phyloP scores from a whole-genome alignment of 129 eudicot genomes.

The Erigeron canadensis region DNA sequence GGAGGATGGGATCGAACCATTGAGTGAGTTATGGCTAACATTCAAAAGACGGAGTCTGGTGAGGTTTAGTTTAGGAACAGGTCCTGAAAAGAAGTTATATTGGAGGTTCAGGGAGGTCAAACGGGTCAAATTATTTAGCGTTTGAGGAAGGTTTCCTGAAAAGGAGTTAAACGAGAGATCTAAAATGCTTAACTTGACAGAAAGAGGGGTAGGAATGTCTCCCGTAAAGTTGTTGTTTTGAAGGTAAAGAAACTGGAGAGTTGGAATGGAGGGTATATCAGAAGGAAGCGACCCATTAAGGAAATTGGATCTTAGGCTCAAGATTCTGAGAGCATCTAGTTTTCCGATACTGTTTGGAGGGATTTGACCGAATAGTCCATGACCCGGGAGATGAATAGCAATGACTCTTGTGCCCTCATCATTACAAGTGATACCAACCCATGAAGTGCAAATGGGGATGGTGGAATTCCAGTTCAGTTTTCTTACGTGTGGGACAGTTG shows the following conservation, averaged over 20 bases:
- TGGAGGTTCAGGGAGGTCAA: constrained; percentile 59
- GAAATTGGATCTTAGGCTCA: constrained; percentile 74
- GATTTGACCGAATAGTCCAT: constrained; percentile 76
- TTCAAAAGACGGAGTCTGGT: constrained; percentile 57
- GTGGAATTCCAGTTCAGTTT: constrained; percentile 74
- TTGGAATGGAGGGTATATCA: constrained; percentile 66
- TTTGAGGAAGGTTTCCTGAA: constrained; percentile 51
- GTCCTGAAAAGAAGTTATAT: constrained; percentile 64
- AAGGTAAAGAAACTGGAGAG: constrained; percentile 65
- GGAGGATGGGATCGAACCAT: constrained; percentile 67
- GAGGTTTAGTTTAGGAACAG: constrained; percentile 51
- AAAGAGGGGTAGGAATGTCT: constrained; percentile 39
- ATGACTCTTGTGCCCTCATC: constrained; percentile 56
- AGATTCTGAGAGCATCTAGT: constrained; percentile 58
- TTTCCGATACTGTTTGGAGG: constrained; percentile 64
- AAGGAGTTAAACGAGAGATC: constrained; percentile 80
- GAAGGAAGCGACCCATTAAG: constrained; percentile 69
- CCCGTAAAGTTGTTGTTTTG: constrained; percentile 76
- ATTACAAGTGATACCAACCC: constrained; percentile 82
- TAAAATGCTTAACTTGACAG: constrained; percentile 50
- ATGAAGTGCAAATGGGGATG: constrained; percentile 56
- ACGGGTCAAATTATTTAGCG: constrained; percentile 43
- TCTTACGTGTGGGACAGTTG: constrained; percentile 65
- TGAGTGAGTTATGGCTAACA: constrained; percentile 59
- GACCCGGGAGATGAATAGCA: constrained; percentile 79